These are phyloP conservation scores for Solanum bulbocastanum DNA, from an alignment of 257 asterid species.

Conservation along the genomic window DNA sequence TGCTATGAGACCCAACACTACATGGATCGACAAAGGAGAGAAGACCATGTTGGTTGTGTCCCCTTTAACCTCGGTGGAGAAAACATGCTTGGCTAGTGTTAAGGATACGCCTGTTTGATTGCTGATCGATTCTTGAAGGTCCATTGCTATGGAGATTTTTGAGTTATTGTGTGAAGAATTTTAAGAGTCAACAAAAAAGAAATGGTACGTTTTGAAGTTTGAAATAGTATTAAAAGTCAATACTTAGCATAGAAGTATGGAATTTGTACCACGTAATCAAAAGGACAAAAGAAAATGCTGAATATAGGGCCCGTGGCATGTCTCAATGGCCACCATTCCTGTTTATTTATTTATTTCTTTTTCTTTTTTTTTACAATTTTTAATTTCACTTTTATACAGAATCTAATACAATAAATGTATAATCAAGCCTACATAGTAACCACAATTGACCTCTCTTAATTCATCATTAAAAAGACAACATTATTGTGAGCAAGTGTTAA, in stretches of 20 bases:
- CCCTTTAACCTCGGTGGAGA: constrained; percentile 13
- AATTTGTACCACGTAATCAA: not conserved
- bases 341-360: too few species aligned
- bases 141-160: constrained; percentile 12
- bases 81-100: constrained; percentile 7
- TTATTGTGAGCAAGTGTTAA: too few species aligned
- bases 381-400: too few species aligned
- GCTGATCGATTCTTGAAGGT: constrained; percentile 18
- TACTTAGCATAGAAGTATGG: not conserved
- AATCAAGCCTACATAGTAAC: too few species aligned
- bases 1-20: constrained; percentile 20
- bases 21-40: constrained; percentile 32
- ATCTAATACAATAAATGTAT: too few species aligned
- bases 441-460: too few species aligned
- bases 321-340: too few species aligned
- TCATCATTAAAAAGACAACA: too few species aligned
- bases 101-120: constrained; percentile 21
- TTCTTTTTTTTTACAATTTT: too few species aligned
- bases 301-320: too few species aligned
- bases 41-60: constrained; percentile 13
- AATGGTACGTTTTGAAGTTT: not conserved
- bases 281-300: not conserved
- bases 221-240: not conserved
- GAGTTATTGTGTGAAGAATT: not conserved
- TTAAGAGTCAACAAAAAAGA: not conserved